phyloP scores from a whole-genome alignment of 1,284 basidiomycete genomes.

The Ustilago curta region DNA sequence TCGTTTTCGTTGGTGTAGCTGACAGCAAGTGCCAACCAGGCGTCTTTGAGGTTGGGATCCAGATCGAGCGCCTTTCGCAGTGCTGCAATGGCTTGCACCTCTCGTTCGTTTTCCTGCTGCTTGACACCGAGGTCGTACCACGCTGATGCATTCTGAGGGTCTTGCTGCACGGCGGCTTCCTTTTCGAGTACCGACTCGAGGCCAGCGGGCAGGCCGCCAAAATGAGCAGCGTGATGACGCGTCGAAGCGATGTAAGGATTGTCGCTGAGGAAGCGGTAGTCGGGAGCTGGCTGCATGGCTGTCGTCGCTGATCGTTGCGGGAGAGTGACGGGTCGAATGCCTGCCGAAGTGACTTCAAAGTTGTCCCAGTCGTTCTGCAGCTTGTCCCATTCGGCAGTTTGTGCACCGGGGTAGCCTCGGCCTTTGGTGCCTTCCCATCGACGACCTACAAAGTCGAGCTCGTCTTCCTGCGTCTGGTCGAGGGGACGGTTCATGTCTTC shows the following conservation, averaged over 20 bases:
- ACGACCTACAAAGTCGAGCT: conserved; percentile 69
- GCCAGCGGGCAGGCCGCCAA: conserved; percentile 42
- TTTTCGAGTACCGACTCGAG: conserved; percentile 76
- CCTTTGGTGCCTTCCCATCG: conserved; percentile 58
- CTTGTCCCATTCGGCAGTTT: conserved; percentile 74
- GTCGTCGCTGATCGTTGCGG: conserved; percentile 19
- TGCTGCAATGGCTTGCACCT: conserved; percentile 88
- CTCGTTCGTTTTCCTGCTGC: conserved; percentile 98
- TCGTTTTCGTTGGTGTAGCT: conserved; percentile 92
- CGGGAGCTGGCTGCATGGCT: conserved; percentile 42
- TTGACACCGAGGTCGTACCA: conserved; percentile 96
- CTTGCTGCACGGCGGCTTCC: conserved; percentile 87
- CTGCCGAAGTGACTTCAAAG: conserved; percentile 52
- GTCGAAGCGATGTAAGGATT: conserved; percentile 63
- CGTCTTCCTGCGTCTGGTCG: conserved; percentile 59
- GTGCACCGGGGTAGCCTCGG: conserved; percentile 53
- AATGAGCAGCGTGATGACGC: conserved; percentile 48
- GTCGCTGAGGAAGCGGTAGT: conserved; percentile 62
- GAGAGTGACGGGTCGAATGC: conserved; percentile 48
- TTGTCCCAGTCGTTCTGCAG: conserved; percentile 86
- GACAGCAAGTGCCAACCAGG: conserved; percentile 91
- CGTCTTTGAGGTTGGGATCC: conserved; percentile 74
- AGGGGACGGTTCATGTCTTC: conserved; percentile 42
- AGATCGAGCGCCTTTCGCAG: conserved; percentile 84
- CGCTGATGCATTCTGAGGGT: conserved; percentile 78